Evolutionary conservation across 1,284 basidiomycete genomes (phyloP).

Genomic region (Ustilago hordei): DNA sequence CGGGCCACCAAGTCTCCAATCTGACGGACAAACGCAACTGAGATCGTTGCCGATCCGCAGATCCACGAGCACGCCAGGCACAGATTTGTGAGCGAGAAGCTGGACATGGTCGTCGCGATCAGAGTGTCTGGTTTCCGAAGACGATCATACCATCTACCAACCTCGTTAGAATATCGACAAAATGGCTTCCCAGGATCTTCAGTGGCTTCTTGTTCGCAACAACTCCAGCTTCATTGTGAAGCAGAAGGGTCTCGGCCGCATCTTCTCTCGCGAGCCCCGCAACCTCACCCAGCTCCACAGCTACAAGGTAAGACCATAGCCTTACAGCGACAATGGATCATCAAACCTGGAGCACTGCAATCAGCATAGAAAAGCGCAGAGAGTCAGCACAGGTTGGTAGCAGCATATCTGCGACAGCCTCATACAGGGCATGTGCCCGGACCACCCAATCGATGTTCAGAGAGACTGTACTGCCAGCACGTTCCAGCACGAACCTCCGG

Average conservation of each 20-base stretch:
- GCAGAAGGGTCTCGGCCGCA: constrained; percentile 67
- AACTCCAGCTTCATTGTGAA: constrained; percentile 66
- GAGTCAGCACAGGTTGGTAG: not conserved
- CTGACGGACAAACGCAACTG: not conserved
- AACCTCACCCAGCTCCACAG: constrained; percentile 67
- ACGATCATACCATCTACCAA: constrained; percentile 35
- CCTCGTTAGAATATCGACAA: constrained; percentile 19
- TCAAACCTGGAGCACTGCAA: constrained; percentile 7
- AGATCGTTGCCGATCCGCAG: constrained; percentile 4
- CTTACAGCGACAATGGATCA: not conserved
- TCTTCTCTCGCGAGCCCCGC: constrained; percentile 67
- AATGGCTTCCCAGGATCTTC: constrained; percentile 67
- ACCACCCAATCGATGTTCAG: not conserved
- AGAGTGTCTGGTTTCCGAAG: constrained; percentile 7
- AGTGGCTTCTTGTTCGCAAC: constrained; percentile 68
- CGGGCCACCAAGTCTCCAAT: not conserved
- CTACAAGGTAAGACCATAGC: constrained; percentile 59
- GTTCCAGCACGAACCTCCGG: not conserved
- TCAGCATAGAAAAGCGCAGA: not conserved
- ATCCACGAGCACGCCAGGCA: not conserved
- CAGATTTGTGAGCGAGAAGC: not conserved
- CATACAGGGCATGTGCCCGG: not conserved
- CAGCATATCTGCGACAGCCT: not conserved
- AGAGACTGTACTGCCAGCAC: not conserved
- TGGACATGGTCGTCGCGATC: constrained; percentile 2